Evolutionary conservation across 352 stramenopile genomes (phyloP).

Genomic region (Phytophthora citrophthora): DNA sequence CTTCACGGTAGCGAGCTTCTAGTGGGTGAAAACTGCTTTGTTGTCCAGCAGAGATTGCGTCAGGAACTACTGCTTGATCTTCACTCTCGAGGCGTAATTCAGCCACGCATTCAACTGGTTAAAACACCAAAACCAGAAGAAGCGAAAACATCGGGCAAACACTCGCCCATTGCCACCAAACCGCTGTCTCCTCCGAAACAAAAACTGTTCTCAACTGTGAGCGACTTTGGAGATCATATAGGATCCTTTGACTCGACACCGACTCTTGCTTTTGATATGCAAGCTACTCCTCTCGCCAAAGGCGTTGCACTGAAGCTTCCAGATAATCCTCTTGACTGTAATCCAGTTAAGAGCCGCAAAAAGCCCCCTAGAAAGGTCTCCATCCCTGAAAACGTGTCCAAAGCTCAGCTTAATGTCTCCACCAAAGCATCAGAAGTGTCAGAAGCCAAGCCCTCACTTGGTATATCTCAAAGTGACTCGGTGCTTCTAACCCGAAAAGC

Average conservation of each 20-base stretch:
- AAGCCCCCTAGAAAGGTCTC: not conserved
- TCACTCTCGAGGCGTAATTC: slow-evolving; percentile 35
- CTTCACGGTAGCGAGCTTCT: slow-evolving; percentile 51
- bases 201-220: not conserved
- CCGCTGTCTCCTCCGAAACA: not conserved
- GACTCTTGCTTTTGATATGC: slow-evolving; percentile 47
- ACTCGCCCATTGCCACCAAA: not conserved
- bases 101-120: slow-evolving; percentile 50
- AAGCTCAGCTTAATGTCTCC: slow-evolving; percentile 7
- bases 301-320: slow-evolving; percentile 46
- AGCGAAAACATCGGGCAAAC: not conserved
- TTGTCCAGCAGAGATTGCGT: slow-evolving; percentile 49
- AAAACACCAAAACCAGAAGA: slow-evolving; percentile 10
- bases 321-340: not conserved
- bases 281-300: slow-evolving; percentile 50
- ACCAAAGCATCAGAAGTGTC: no score
- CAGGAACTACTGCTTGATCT: slow-evolving; percentile 51
- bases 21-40: slow-evolving; percentile 59
- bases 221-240: slow-evolving; percentile 39
- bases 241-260: slow-evolving; percentile 54
- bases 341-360: not conserved
- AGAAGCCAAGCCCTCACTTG: slow-evolving; percentile 2
- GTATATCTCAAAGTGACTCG: slow-evolving; percentile 15
- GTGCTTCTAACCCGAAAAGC: slow-evolving; percentile 7
- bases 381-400: slow-evolving; percentile 18